phyloP scores from a whole-genome alignment of 2,329 filamentous ascomycete species.

The Bipolaris sorokiniana region DNA sequence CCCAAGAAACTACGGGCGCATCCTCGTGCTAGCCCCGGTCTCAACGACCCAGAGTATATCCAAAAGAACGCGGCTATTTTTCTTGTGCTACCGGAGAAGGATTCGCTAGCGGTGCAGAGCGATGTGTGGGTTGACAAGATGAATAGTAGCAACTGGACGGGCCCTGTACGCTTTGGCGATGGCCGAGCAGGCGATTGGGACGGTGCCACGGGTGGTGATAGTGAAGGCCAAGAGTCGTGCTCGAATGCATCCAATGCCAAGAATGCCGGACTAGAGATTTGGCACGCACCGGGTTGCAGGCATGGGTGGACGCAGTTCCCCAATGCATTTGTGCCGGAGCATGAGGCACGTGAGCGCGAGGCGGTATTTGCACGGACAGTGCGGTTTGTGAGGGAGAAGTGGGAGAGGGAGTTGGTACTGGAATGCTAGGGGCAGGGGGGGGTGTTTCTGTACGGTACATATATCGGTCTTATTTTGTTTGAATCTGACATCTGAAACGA shows the following conservation, averaged over 20 bases:
- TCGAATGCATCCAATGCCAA: constrained; percentile 16
- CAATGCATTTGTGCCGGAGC: constrained; percentile 45
- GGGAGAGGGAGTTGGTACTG: constrained; percentile 34
- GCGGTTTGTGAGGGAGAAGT: constrained; percentile 48
- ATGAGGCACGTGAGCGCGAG: constrained; percentile 46
- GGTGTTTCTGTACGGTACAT: no score
- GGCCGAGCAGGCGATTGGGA: constrained; percentile 41
- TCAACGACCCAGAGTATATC: constrained; percentile 43
- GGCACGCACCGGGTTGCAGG: constrained; percentile 43
- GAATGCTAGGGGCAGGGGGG: constrained; percentile 14
- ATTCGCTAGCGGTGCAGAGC: constrained; percentile 51
- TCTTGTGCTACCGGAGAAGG: constrained; percentile 51
- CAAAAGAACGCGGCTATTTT: constrained; percentile 50
- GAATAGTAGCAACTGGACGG: constrained; percentile 40
- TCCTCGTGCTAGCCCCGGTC: constrained; percentile 51
- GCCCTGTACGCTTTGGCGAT: constrained; percentile 46
- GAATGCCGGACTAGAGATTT: constrained; percentile 48
- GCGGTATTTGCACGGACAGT: constrained; percentile 46
- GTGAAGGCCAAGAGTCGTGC: constrained; percentile 24
- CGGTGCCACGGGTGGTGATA: constrained; percentile 12
- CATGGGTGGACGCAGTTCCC: constrained; percentile 56
- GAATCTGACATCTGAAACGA: no score
- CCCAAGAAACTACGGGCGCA: constrained; percentile 47
- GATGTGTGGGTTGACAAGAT: constrained; percentile 53
- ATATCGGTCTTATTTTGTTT: no score